These are phyloP conservation scores for Gossypium turneri DNA, from an alignment of 345 rosid genomes.

Conservation along the genomic window DNA sequence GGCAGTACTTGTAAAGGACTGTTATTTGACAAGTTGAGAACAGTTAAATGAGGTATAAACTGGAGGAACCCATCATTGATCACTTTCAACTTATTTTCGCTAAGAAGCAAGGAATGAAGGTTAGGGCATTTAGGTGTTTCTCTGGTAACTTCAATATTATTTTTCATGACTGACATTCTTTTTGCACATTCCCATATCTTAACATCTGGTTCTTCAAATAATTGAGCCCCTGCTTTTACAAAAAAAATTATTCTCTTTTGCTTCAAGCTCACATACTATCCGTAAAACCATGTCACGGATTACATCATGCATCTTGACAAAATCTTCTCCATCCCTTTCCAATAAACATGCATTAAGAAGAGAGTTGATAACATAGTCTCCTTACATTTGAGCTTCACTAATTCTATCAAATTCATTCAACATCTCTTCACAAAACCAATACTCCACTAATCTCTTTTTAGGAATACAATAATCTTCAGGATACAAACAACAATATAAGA, in stretches of 20 bases:
- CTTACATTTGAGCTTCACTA: background rate
- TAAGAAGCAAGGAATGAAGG: background rate
- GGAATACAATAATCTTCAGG: background rate
- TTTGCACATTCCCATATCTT: background rate
- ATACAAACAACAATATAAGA: slow-evolving; percentile 21
- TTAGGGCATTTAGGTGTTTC: background rate
- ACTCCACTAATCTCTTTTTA: background rate
- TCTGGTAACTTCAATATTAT: background rate
- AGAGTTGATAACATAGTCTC: background rate
- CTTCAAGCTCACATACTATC: background rate
- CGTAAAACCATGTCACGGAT: background rate
- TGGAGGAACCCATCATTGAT: background rate
- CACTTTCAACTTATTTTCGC: background rate
- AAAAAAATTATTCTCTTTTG: background rate
- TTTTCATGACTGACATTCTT: background rate
- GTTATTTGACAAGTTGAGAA: background rate
- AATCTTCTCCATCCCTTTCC: background rate
- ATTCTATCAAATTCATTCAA: background rate
- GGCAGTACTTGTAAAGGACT: background rate
- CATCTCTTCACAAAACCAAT: background rate
- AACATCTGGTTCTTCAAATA: background rate
- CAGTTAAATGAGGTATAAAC: background rate
- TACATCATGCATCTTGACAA: slow-evolving; percentile 38
- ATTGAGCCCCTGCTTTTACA: background rate
- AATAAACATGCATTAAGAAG: background rate